Percentiles rank a stretch among this genome's conserved stretches.
phyloP scores from a whole-genome alignment of 2,329 filamentous ascomycete genomes.

The Apiospora rasikravindrae region DNA sequence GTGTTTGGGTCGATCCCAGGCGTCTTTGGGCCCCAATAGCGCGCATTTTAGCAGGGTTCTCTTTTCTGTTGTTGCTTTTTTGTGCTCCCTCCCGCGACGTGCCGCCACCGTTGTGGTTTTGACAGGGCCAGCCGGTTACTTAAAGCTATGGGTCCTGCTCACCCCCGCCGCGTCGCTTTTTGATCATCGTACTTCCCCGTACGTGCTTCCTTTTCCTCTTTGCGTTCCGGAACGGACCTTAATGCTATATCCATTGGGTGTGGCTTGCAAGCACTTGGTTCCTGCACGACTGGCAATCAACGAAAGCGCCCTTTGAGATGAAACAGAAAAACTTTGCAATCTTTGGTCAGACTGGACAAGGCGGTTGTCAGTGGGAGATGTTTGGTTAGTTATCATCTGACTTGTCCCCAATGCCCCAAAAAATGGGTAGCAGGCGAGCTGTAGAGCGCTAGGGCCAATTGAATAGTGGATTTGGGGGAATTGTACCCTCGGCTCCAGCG shows the following conservation, averaged over 20 bases:
- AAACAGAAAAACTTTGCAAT: neutral
- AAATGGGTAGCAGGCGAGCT: neutral
- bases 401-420: neutral
- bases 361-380: neutral
- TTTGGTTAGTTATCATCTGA: neutral
- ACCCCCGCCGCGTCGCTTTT: neutral
- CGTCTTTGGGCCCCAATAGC: neutral
- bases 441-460: neutral
- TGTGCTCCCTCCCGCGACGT: constrained; percentile 1
- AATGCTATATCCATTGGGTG: neutral
- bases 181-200: neutral
- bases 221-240: constrained; percentile 10
- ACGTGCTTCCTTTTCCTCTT: neutral
- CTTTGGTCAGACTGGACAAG: neutral
- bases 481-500: neutral
- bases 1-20: neutral
- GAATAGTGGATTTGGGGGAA: neutral
- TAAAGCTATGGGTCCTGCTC: neutral
- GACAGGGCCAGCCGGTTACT: neutral
- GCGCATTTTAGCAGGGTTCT: neutral
- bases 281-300: neutral
- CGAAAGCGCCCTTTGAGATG: neutral
- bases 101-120: constrained; percentile 1
- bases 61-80: neutral
- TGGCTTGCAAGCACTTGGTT: neutral